Evolutionary conservation across 1,139 yeast genomes (phyloP), one percentile per base, ranked within the genome.

Genomic region (Scheffersomyces quercinus): DNA sequence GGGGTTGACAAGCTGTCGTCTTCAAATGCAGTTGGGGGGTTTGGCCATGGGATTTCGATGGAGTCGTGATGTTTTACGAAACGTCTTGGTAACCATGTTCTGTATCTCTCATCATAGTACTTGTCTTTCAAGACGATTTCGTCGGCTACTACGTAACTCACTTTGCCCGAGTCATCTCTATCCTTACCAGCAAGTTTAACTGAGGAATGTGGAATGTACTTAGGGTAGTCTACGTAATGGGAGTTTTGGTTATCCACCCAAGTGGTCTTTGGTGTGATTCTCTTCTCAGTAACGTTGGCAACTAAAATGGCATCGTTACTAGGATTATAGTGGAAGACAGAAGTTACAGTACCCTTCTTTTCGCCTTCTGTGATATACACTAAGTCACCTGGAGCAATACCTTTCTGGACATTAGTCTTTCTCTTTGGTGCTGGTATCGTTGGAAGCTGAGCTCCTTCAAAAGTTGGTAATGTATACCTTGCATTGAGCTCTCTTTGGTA

Each of bases 1-100:
- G 67, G 64, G 0, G 97, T 88, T 3, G 78, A 70, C 44, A 81
- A 67, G 11, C 65, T 65, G 41, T 86, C 88, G 44, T 83, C 87
- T 52, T 77, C 78, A 2, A 65, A 58, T n/a, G 71, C 67, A 7
- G 76, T 73, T 31, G 82, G 84, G 2, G 96, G 96, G 51, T 81
- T 78, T 36, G 98, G 98, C 95, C 96, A 91, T 44, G 98, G 97
- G 42, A 91, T 82, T 38, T 82, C 81, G 45, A 88, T 70, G 39
- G 78, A 74, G 35, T 80, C 79, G 55, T 88, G 90, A 53, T 80
- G 76, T 52, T 77, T 81, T 12, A 91, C 89, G 52, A 81, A 79
- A 67, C 98, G 81, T 50, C 79, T 79, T 16, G 96, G 96, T 70
- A 89, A 70, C 75, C 86, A 79, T 58, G 76, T 74, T 62, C 83